These are phyloP conservation scores for Pichia heedii DNA, from an alignment of 805 yeast species.

Conservation along the genomic window DNA sequence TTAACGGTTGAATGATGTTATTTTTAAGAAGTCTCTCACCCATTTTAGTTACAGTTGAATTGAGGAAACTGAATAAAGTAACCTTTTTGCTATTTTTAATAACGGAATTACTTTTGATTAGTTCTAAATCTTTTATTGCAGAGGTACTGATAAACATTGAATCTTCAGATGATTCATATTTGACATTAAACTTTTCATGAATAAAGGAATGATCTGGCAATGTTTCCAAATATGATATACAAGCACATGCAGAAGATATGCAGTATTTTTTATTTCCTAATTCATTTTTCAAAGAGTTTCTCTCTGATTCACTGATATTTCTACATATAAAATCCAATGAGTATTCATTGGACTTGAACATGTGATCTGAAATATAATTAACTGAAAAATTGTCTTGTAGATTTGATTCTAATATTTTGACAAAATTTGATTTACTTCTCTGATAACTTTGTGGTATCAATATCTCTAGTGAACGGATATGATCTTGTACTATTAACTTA, in stretches of 20 bases:
- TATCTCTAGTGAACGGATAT: slow-evolving; percentile 26
- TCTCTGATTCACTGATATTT: slow-evolving; percentile 10
- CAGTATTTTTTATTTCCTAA: slow-evolving; percentile 23
- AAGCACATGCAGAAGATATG: slow-evolving; percentile 28
- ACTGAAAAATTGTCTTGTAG: slow-evolving; percentile 14
- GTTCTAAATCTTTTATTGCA: slow-evolving; percentile 31
- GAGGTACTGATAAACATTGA: slow-evolving; percentile 35
- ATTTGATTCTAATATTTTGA: slow-evolving; percentile 27
- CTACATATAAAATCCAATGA: slow-evolving; percentile 6
- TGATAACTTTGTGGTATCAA: slow-evolving; percentile 26
- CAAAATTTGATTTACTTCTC: slow-evolving; percentile 22
- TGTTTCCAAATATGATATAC: slow-evolving; percentile 19
- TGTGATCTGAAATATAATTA: slow-evolving; percentile 16
- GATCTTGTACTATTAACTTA: slow-evolving; percentile 25
- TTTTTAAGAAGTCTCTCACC: slow-evolving; percentile 34
- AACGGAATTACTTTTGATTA: slow-evolving; percentile 28
- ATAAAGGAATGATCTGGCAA: slow-evolving; percentile 10
- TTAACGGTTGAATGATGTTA: slow-evolving; percentile 40
- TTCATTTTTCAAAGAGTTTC: slow-evolving; percentile 19
- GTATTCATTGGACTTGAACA: slow-evolving; percentile 17
- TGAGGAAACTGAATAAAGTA: slow-evolving; percentile 30
- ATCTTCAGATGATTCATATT: slow-evolving; percentile 30
- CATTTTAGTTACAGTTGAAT: slow-evolving; percentile 37
- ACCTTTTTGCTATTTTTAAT: slow-evolving; percentile 16
- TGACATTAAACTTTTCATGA: slow-evolving; percentile 29